These are phyloP conservation scores for Ampelocalamus luodianensis DNA, from an alignment of 176 grass and related monocot genomes.

Conservation along the genomic window DNA sequence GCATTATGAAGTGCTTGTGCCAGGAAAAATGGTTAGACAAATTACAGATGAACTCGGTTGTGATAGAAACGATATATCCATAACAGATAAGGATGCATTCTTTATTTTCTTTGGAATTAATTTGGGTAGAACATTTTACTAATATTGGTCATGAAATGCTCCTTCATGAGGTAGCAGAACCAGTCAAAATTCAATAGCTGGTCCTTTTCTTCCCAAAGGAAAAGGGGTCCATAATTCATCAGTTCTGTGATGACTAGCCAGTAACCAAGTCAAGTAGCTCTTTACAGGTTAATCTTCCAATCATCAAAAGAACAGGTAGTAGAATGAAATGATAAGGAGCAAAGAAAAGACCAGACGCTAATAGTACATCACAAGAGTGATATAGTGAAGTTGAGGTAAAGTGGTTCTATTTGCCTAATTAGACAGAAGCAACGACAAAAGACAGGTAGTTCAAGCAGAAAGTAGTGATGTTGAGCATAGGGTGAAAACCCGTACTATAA, in stretches of 20 bases:
- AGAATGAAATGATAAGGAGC: background rate
- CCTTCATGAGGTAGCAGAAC: background rate
- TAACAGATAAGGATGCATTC: background rate
- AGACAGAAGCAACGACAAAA: background rate
- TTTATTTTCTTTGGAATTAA: constrained; percentile 24
- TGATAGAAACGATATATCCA: constrained; percentile 27
- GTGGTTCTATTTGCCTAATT: background rate
- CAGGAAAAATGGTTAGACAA: background rate
- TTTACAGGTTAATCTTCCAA: constrained; percentile 4
- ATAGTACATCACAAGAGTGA: constrained; percentile 2
- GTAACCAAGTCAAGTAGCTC: background rate
- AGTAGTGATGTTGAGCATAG: background rate
- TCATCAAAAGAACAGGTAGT: background rate
- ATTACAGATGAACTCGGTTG: background rate
- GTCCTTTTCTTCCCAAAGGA: background rate
- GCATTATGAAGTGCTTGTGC: background rate
- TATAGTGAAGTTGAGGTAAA: background rate
- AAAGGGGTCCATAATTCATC: background rate
- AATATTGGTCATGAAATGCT: background rate
- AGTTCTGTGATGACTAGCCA: background rate
- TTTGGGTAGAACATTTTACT: background rate
- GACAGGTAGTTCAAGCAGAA: constrained; percentile 10
- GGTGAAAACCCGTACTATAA: background rate
- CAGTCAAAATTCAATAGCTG: background rate
- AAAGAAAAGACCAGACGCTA: background rate